Evolutionary conservation across 2,329 filamentous ascomycete species (phyloP).

Genomic region (Atkinsonella hypoxylon): DNA sequence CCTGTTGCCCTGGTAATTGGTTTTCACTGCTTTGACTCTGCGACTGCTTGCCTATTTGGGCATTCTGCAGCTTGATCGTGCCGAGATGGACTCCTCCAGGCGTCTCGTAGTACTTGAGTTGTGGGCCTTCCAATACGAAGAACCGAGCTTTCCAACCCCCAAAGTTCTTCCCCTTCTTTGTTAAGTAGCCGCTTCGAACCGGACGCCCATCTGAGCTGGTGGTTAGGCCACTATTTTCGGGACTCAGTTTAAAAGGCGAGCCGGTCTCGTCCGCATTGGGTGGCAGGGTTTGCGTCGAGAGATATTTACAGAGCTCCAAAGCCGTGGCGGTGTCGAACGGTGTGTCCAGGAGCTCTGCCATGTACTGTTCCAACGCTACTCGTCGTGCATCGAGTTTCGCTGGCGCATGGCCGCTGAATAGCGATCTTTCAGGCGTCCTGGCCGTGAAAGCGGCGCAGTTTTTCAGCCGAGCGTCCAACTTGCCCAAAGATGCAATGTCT

Average conservation of each 20-base stretch:
- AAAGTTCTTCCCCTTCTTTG: constrained; percentile 96
- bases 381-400: constrained; percentile 85
- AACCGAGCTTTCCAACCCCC: constrained; percentile 89
- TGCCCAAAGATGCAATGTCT: constrained; percentile 67
- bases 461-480: constrained; percentile 71
- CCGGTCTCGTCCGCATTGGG: constrained; percentile 47
- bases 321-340: constrained; percentile 67
- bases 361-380: constrained; percentile 68
- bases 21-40: constrained; percentile 31
- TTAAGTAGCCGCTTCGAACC: constrained; percentile 79
- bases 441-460: constrained; percentile 59
- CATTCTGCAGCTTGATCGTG: constrained; percentile 80
- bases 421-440: constrained; percentile 67
- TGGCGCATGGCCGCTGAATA: constrained; percentile 88
- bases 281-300: constrained; percentile 56
- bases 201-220: constrained; percentile 53
- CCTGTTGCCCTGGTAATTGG: constrained; percentile 45
- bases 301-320: constrained; percentile 72
- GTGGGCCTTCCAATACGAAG: constrained; percentile 47
- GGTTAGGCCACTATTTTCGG: constrained; percentile 20
- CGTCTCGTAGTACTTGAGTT: constrained; percentile 78
- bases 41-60: constrained; percentile 90
- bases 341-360: constrained; percentile 75
- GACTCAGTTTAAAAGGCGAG: constrained; percentile 12
- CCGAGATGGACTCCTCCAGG: constrained; percentile 84